phyloP scores from a whole-genome alignment of 2,329 filamentous ascomycete species.

The Fragosphaeria purpurea region DNA sequence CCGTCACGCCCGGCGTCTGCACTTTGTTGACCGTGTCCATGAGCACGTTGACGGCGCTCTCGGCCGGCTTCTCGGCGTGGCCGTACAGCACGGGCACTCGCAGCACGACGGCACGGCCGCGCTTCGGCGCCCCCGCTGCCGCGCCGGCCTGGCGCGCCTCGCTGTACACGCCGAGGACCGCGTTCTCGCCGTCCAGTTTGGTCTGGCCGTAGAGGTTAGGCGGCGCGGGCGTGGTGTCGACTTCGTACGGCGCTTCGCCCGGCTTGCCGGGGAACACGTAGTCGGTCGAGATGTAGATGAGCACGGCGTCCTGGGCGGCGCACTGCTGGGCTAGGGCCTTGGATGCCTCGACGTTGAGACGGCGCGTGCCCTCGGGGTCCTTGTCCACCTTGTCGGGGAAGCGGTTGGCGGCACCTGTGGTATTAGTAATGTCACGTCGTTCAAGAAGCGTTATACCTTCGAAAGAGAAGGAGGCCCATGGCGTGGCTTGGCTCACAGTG shows the following conservation, averaged over 20 bases:
- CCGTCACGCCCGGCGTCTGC: slow-evolving; percentile 49
- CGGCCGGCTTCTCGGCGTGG: slow-evolving; percentile 54
- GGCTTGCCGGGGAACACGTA: slow-evolving; percentile 65
- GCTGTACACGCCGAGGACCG: slow-evolving; percentile 53
- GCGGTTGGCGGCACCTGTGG: slow-evolving; percentile 69
- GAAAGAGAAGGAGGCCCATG: neutral
- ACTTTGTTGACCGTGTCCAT: slow-evolving; percentile 68
- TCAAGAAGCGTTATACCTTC: no score
- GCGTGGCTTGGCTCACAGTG: slow-evolving; percentile 51
- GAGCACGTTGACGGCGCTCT: slow-evolving; percentile 76
- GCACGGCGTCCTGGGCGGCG: slow-evolving; percentile 46
- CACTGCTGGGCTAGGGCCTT: slow-evolving; percentile 56
- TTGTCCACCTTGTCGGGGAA: slow-evolving; percentile 78
- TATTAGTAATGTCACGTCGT: no score
- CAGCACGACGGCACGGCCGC: slow-evolving; percentile 56
- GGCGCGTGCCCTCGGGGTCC: slow-evolving; percentile 64
- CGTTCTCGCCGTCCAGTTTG: slow-evolving; percentile 51
- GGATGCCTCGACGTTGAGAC: slow-evolving; percentile 66
- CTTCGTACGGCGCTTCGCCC: slow-evolving; percentile 77
- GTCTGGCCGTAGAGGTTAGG: slow-evolving; percentile 66
- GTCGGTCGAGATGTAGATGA: slow-evolving; percentile 75
- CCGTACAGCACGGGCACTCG: slow-evolving; percentile 82
- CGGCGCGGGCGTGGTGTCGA: slow-evolving; percentile 51
- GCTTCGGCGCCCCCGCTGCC: slow-evolving; percentile 13
- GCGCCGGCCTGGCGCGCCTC: slow-evolving; percentile 18